Percentiles rank a stretch among this genome's conserved stretches.
phyloP scores from a whole-genome alignment of 1,139 yeast genomes.

The Debaryomyces nepalensis region DNA sequence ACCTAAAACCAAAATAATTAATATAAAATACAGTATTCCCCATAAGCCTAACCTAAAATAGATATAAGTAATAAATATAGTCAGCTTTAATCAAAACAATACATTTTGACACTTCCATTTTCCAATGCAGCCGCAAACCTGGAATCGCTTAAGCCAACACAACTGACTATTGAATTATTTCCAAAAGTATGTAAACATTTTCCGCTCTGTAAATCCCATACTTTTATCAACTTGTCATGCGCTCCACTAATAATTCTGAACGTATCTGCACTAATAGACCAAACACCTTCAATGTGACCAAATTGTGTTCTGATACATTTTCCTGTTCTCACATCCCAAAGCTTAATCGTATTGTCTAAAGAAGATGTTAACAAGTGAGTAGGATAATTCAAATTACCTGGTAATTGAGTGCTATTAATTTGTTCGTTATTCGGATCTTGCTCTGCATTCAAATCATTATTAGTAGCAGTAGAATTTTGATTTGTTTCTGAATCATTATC shows the following conservation, averaged over 20 bases:
- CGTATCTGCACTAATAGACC: conserved; percentile 95
- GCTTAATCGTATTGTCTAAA: conserved; percentile 87
- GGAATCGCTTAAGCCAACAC: conserved; percentile 90
- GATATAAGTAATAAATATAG: neutral
- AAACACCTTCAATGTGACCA: conserved; percentile 97
- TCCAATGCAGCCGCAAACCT: conserved; percentile 90
- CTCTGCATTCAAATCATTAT: conserved; percentile 9
- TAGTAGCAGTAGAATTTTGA: neutral
- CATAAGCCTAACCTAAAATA: neutral
- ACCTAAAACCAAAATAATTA: neutral
- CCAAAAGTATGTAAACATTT: conserved; percentile 91
- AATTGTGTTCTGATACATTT: conserved; percentile 90
- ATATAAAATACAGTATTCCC: neutral
- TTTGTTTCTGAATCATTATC: conserved; percentile 28
- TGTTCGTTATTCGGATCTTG: conserved; percentile 14
- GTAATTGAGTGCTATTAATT: conserved; percentile 31
- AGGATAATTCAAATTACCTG: conserved; percentile 53
- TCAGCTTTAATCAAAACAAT: conserved; percentile 61
- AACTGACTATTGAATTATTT: conserved; percentile 74
- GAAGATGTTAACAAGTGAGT: conserved; percentile 88
- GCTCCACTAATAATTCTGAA: conserved; percentile 94
- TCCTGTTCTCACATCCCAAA: conserved; percentile 90
- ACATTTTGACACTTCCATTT: conserved; percentile 80
- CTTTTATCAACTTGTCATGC: conserved; percentile 86
- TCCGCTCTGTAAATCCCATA: conserved; percentile 96